A percentile compares a stretch with the other conserved stretches of the same genome.
Evolutionary conservation across 192 early-diverging fungal species (phyloP).

Genomic region (Rhizoclosmatium globosum): DNA sequence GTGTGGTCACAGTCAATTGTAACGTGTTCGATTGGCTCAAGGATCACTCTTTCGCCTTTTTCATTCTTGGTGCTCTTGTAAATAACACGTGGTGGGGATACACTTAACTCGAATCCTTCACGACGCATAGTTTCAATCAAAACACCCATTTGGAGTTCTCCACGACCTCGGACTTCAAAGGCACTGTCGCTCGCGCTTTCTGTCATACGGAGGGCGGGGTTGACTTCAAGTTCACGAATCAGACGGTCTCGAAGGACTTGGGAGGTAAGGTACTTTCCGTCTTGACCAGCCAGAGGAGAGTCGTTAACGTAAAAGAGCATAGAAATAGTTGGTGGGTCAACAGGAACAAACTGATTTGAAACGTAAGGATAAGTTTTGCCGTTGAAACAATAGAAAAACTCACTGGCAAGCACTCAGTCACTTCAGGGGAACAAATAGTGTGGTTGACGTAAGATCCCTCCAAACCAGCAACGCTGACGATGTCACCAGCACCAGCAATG

Average conservation of each 20-base stretch:
- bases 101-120: slow-evolving; percentile 86
- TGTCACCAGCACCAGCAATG: slow-evolving; percentile 83
- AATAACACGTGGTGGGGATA: slow-evolving; percentile 84
- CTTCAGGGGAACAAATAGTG: slow-evolving; percentile 73
- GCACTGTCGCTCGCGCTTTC: slow-evolving; percentile 70
- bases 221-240: slow-evolving; percentile 79
- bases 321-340: slow-evolving; percentile 86
- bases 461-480: slow-evolving; percentile 81
- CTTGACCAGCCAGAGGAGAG: slow-evolving; percentile 83
- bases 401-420: slow-evolving; percentile 66
- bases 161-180: slow-evolving; percentile 85
- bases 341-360: slow-evolving; percentile 62
- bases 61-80: slow-evolving; percentile 62
- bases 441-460: slow-evolving; percentile 81
- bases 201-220: slow-evolving; percentile 79
- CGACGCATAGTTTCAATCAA: slow-evolving; percentile 90
- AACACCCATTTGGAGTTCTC: slow-evolving; percentile 88
- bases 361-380: background rate
- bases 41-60: slow-evolving; percentile 59
- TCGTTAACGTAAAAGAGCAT: slow-evolving; percentile 89
- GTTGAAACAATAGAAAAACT: slow-evolving; percentile 17
- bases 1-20: slow-evolving; percentile 81
- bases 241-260: slow-evolving; percentile 81
- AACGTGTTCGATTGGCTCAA: slow-evolving; percentile 87
- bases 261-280: slow-evolving; percentile 78